Percentiles rank a stretch among this genome's conserved stretches.
Conservation (phyloP, 2,329 filamentous ascomycete species). For the Colletotrichum sansevieriae region DNA sequence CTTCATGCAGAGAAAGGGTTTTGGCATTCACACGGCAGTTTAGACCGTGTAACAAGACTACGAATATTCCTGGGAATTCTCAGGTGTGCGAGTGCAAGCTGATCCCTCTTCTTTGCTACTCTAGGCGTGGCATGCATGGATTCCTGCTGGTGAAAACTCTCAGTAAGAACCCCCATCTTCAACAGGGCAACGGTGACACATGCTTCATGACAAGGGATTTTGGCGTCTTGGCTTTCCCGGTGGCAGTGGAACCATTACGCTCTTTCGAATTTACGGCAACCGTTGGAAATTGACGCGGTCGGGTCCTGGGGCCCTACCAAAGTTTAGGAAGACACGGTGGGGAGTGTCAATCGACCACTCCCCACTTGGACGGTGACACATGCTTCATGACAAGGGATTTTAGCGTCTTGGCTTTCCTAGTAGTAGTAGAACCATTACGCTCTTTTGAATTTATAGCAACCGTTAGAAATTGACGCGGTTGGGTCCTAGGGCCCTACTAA, state of each 20-base stretch:
- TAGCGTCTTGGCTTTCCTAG: not conserved
- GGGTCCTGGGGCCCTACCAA: not conserved
- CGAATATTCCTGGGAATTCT: no score
- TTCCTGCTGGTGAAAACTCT: not conserved
- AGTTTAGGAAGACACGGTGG: not conserved
- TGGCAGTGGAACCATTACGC: not conserved
- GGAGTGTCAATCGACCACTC: not conserved
- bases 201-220: not conserved
- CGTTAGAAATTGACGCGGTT: constrained; percentile 17
- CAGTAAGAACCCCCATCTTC: no score
- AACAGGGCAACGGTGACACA: not conserved
- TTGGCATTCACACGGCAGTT: not conserved
- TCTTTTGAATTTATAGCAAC: constrained; percentile 6
- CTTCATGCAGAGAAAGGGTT: not conserved
- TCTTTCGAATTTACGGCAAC: constrained; percentile 9
- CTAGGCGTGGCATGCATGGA: not conserved
- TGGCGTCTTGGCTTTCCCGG: not conserved
- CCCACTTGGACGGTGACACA: constrained; percentile 1
- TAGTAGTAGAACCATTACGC: not conserved
- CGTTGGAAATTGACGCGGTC: constrained; percentile 19
- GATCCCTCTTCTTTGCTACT: not conserved
- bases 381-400: not conserved
- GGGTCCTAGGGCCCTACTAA: not conserved
- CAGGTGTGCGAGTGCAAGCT: not conserved
- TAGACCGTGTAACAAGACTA: no score